phyloP scores from a whole-genome alignment of 2,329 filamentous ascomycete genomes.

The Tolypocladium ophioglossoides region DNA sequence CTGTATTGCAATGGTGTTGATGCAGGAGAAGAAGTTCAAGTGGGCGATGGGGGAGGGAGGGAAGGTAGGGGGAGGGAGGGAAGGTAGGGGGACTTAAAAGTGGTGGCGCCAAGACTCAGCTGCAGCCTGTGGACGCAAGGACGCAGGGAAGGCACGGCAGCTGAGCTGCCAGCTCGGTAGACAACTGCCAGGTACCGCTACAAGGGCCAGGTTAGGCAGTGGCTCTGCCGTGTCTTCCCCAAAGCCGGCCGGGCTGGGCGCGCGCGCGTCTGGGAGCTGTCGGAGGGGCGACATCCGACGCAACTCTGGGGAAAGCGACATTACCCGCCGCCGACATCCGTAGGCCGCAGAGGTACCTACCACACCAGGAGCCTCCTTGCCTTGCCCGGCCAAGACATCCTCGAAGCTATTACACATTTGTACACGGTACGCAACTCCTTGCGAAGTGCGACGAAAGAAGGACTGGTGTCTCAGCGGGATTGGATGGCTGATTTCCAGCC shows the following conservation, averaged over 20 bases:
- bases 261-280: neutral
- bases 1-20: neutral
- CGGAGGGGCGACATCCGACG: neutral
- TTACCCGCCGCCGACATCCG: neutral
- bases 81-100: constrained; percentile 2
- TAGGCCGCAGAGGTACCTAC: neutral
- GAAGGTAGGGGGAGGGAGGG: neutral
- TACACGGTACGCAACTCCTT: neutral
- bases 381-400: neutral
- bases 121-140: neutral
- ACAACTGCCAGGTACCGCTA: neutral
- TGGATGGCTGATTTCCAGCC: neutral
- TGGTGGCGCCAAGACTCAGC: neutral
- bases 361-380: neutral
- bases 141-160: neutral
- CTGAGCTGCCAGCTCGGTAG: neutral
- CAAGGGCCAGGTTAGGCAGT: neutral
- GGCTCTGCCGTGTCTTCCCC: neutral
- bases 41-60: neutral
- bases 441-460: neutral
- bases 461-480: neutral
- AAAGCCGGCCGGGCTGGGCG: neutral
- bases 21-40: neutral
- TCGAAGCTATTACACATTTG: too few species aligned
- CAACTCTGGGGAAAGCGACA: neutral